These are phyloP conservation scores for Balakata baccata DNA, from an alignment of 345 rosid species.

Conservation along the genomic window DNA sequence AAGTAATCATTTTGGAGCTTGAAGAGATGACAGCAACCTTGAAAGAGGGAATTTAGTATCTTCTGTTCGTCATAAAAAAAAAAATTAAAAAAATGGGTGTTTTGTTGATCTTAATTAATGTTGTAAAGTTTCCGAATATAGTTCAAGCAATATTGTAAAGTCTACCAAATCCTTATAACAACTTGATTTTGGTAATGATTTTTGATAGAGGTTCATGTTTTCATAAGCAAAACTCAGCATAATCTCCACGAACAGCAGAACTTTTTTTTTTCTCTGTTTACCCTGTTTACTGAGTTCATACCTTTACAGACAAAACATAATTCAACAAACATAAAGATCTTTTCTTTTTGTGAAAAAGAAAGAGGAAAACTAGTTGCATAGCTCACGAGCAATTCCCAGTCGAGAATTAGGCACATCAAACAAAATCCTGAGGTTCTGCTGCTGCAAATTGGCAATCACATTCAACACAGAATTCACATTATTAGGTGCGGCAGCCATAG, in stretches of 20 bases:
- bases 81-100: not conserved
- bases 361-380: constrained; percentile 46
- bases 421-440: constrained; percentile 76
- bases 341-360: too few species aligned
- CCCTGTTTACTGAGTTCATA: constrained; percentile 5
- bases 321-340: not conserved
- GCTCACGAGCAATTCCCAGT: constrained; percentile 76
- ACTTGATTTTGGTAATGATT: too few species aligned
- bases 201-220: too few species aligned
- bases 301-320: not conserved
- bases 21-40: not conserved
- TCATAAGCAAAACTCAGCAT: not conserved
- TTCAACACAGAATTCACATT: constrained; percentile 67
- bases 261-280: constrained; percentile 4
- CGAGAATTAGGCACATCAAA: constrained; percentile 69
- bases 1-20: not conserved
- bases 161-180: too few species aligned
- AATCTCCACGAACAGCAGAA: not conserved
- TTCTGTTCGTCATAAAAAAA: not conserved
- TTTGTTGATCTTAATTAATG: not conserved
- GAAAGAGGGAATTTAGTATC: not conserved
- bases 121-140: too few species aligned
- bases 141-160: too few species aligned
- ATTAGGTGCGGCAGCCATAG: constrained; percentile 69
- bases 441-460: constrained; percentile 86